Conservation (phyloP, 148 eudicot genomes). For the Vaccinium corymbosum region DNA sequence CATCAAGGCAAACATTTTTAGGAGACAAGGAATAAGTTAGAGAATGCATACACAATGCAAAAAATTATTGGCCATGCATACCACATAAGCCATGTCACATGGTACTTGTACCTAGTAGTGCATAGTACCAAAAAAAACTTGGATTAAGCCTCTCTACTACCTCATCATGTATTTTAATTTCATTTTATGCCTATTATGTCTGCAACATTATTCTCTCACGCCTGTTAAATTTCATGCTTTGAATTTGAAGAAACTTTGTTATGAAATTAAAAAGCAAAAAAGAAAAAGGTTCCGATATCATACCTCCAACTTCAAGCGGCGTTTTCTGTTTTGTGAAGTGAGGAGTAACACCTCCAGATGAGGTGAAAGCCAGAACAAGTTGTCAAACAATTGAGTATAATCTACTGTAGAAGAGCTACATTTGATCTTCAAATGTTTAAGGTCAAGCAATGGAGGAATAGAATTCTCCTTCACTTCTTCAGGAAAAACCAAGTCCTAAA, state of each 20-base stretch:
- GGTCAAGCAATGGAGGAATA: slow-evolving; percentile 5
- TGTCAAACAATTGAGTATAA: slow-evolving; percentile 1
- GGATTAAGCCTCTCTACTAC: neutral
- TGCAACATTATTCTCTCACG: neutral
- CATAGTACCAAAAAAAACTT: neutral
- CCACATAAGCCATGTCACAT: neutral
- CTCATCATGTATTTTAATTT: too few relatives aligned
- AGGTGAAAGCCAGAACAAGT: slow-evolving; percentile 14
- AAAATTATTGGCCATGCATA: neutral
- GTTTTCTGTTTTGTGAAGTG: neutral
- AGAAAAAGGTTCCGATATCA: neutral
- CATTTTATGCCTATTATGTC: neutral
- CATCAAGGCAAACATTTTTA: too few relatives aligned
- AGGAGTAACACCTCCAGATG: neutral
- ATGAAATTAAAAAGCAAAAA: neutral
- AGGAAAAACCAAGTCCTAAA: neutral
- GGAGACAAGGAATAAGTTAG: neutral
- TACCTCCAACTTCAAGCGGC: neutral
- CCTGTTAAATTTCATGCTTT: neutral
- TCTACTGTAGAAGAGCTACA: neutral
- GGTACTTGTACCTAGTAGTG: neutral
- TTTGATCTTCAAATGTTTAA: neutral
- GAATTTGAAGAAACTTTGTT: neutral
- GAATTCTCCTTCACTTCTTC: neutral
- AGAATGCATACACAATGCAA: neutral